phyloP scores from a whole-genome alignment of 257 asterid species.

The Nicotiana sylvestris region DNA sequence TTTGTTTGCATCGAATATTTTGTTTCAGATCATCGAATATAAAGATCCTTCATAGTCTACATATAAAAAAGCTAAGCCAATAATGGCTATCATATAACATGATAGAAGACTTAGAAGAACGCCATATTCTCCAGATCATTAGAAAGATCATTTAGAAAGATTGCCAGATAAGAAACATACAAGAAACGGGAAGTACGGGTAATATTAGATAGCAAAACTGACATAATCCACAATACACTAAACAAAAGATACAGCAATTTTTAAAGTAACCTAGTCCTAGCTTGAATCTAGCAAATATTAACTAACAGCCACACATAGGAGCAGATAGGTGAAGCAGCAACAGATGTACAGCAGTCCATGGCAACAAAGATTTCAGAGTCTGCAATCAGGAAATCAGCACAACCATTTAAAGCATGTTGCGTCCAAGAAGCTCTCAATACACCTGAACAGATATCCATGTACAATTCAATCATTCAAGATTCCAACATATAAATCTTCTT shows the following conservation, averaged over 20 bases:
- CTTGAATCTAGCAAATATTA: slow-evolving; percentile 45
- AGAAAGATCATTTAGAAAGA: background rate
- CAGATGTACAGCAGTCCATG: slow-evolving; percentile 90
- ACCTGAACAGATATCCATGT: slow-evolving; percentile 84
- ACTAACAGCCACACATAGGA: slow-evolving; percentile 51
- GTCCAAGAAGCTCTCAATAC: slow-evolving; percentile 89
- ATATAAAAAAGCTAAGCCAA: background rate
- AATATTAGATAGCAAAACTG: slow-evolving; percentile 14
- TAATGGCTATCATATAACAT: background rate
- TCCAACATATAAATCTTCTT: slow-evolving; percentile 27
- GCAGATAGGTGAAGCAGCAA: slow-evolving; percentile 96
- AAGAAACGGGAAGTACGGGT: background rate
- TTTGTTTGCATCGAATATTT: background rate
- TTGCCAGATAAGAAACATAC: background rate
- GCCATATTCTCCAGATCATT: background rate
- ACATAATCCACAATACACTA: slow-evolving; percentile 6
- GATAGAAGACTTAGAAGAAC: background rate
- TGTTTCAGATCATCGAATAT: background rate
- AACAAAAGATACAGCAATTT: slow-evolving; percentile 48
- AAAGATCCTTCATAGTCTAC: background rate
- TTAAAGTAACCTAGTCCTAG: slow-evolving; percentile 45
- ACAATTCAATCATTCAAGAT: slow-evolving; percentile 43
- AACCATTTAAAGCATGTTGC: slow-evolving; percentile 92
- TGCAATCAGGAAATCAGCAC: slow-evolving; percentile 91
- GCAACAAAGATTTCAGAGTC: slow-evolving; percentile 83